Percentiles rank a stretch among this genome's conserved stretches.
phyloP scores from a whole-genome alignment of 1,284 basidiomycete species.

The Malassezia yamatoensis region DNA sequence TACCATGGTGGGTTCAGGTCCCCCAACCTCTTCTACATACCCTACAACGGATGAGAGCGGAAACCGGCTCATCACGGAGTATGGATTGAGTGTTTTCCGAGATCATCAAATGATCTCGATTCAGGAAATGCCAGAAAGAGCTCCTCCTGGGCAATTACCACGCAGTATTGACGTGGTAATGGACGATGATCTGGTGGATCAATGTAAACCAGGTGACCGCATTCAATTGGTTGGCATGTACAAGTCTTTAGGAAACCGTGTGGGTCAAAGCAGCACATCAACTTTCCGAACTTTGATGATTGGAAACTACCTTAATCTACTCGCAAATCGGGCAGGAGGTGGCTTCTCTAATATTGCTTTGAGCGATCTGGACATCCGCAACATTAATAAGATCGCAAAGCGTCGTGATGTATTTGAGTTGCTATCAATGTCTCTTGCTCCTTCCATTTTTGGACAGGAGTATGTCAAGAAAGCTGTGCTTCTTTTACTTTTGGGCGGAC shows the following conservation, averaged over 20 bases:
- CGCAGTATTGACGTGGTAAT: constrained; percentile 89
- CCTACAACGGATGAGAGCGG: constrained; percentile 88
- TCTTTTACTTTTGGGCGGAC: constrained; percentile 82
- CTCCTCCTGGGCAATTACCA: constrained; percentile 90
- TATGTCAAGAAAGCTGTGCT: constrained; percentile 91
- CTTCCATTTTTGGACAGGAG: constrained; percentile 92
- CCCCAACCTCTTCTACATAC: constrained; percentile 50
- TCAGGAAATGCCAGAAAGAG: constrained; percentile 98
- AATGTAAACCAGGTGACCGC: constrained; percentile 93
- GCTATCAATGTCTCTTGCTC: constrained; percentile 86
- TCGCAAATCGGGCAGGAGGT: constrained; percentile 89
- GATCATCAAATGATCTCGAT: constrained; percentile 97
- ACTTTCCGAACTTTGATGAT: constrained; percentile 85
- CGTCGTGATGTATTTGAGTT: constrained; percentile 70
- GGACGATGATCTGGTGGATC: constrained; percentile 93
- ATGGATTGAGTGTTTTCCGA: constrained; percentile 78
- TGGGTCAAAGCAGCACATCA: constrained; percentile 58
- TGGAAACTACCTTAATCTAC: constrained; percentile 90
- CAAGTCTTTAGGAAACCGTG: constrained; percentile 76
- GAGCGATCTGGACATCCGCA: constrained; percentile 88
- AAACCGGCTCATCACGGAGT: constrained; percentile 78
- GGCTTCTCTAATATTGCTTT: constrained; percentile 86
- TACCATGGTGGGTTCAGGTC: constrained; percentile 70
- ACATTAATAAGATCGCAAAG: constrained; percentile 88
- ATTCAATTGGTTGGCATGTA: constrained; percentile 94